Evolutionary conservation across 2,329 filamentous ascomycete genomes (phyloP).

Genomic region (Arachnomyces sp.): DNA sequence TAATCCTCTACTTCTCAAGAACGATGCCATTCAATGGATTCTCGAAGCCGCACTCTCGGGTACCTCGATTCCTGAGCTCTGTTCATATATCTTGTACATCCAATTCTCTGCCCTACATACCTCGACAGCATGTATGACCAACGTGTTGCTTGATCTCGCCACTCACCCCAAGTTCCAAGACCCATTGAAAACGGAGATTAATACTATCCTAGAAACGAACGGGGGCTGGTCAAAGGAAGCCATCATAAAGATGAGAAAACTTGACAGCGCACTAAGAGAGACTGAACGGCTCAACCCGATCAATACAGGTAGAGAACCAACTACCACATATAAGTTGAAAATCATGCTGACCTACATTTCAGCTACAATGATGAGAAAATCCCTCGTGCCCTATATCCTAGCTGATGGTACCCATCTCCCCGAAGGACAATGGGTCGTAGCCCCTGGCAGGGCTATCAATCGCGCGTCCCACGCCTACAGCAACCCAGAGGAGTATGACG

Average conservation of each 20-base stretch:
- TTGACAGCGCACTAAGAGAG: constrained; percentile 20
- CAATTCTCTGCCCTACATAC: constrained; percentile 13
- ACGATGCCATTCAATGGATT: too few relatives aligned
- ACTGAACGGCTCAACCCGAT: constrained; percentile 14
- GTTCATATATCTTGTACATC: constrained; percentile 3
- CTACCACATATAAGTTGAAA: constrained; percentile 1
- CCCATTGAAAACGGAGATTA: constrained; percentile 15
- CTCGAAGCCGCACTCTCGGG: too few relatives aligned
- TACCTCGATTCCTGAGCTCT: too few relatives aligned
- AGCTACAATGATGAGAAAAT: too few relatives aligned
- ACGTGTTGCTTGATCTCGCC: constrained; percentile 15
- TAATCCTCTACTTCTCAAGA: too few relatives aligned
- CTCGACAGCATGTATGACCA: constrained; percentile 7
- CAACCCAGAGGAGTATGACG: too few relatives aligned
- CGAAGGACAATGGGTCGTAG: constrained; percentile 2
- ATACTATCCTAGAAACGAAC: constrained; percentile 7
- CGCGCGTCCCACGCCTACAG: too few relatives aligned
- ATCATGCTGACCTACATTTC: not conserved
- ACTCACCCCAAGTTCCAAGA: constrained; percentile 15
- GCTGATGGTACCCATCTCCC: constrained; percentile 16
- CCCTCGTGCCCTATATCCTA: constrained; percentile 10
- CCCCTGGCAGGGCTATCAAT: too few relatives aligned
- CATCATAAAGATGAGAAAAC: constrained; percentile 9
- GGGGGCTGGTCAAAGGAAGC: constrained; percentile 11
- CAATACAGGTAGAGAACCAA: not conserved